phyloP scores from a whole-genome alignment of 2,329 filamentous ascomycete genomes.

The Xylariaceae sp. region DNA sequence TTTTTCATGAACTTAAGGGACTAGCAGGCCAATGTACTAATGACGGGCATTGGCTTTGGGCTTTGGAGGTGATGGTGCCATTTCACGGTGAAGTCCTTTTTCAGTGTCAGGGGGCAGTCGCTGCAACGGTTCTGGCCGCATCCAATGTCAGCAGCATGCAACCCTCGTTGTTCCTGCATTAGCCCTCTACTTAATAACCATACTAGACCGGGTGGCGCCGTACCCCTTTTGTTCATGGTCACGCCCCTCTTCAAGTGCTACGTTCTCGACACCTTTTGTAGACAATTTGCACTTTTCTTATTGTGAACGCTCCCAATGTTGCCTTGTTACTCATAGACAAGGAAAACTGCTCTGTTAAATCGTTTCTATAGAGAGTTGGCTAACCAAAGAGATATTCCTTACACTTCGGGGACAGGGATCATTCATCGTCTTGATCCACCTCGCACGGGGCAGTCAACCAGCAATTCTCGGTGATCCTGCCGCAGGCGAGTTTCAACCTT shows the following conservation, averaged over 20 bases:
- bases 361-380: no score
- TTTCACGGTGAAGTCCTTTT: not conserved
- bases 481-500: conserved; percentile 24
- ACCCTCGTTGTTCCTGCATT: conserved; percentile 24
- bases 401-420: conserved; percentile 1
- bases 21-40: no score
- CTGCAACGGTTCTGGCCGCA: conserved; percentile 1
- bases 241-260: no score
- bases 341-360: no score
- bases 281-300: no score
- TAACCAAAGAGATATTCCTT: no score
- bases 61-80: conserved; percentile 9
- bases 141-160: conserved; percentile 16
- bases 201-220: not conserved
- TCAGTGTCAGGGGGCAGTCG: not conserved
- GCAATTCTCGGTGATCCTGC: conserved; percentile 20
- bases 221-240: not conserved
- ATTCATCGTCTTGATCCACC: not conserved
- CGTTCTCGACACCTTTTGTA: no score
- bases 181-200: not conserved
- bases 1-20: not conserved
- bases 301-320: no score
- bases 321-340: no score
- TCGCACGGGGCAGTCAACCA: conserved; percentile 3
- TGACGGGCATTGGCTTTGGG: not conserved